Base-by-base conservation (phyloP, 139 green algal species). In the Chlamydomonas incerta region DNA sequence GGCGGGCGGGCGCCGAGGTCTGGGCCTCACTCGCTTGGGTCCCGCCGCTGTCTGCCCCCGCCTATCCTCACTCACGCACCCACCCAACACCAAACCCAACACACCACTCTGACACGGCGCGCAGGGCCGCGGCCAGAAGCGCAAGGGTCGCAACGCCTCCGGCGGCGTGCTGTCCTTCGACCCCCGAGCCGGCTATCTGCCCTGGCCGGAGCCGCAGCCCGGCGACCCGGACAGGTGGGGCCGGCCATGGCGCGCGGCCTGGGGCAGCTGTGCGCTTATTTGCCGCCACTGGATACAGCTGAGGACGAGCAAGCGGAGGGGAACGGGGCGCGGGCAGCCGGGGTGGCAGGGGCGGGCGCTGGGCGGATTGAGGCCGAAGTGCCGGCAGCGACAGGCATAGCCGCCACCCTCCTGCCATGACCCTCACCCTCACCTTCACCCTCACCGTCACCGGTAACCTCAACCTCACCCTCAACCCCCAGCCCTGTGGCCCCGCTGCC, bases 171-270 rank as follows among this genome's bases (percentile, higher is more conserved):
- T 90, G 41, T 70, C 82, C 20, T 83, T 82, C 20, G 94, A 96
- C 81, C 33, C 74, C 10, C 89, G 94, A 2, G 90, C 91, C 23
- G 90, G 88, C 17, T 91, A 88, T 67, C 82, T 93, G 34, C 90
- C 89, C 11, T 83, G 91, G 37, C 34, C 72, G 2, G 37, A 67
- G 11, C 79, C 69, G 23, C 13, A 31, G 52, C 55, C 88, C 85
- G 83, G 88, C 3, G 74, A 91, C 55, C 88, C 83, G 29, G 46
- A 47, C 24, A 83, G 62, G 80, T 89, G 41, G 3, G 66, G 46
- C 1, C 3, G 26, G 14, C 15, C 26, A 14, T 65, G 57, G 14
- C 15, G 8, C 15, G 57, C 15, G 3, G 57, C 26, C 24, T 15
- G 60, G 23, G 55, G 55, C 20, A 62, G 55, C n/a, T n/a, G n/a